These are phyloP conservation scores for Nitzschia sp. DNA, from an alignment of 108 stramenopile genomes.

Conservation along the genomic window DNA sequence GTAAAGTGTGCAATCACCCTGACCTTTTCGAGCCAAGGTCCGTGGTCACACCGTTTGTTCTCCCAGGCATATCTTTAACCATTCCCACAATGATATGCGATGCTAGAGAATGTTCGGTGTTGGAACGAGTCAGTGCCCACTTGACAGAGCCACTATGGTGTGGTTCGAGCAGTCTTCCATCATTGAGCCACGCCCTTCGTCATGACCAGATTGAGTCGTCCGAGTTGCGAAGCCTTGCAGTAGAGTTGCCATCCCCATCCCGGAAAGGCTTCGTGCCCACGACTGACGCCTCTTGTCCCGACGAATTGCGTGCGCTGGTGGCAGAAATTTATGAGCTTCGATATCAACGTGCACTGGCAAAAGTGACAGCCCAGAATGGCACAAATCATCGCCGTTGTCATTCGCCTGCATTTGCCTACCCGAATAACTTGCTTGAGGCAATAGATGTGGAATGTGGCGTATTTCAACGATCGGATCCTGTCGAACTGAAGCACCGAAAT, in stretches of 20 bases:
- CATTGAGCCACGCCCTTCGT: constrained; percentile 35
- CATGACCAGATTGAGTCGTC: constrained; percentile 47
- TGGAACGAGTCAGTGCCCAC: constrained; percentile 44
- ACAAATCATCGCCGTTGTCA: constrained; percentile 60
- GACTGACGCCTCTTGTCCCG: constrained; percentile 27
- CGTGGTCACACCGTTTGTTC: constrained; percentile 86
- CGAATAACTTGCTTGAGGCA: constrained; percentile 31
- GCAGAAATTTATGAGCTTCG: constrained; percentile 32
- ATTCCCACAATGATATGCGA: constrained; percentile 14
- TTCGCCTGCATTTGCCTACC: constrained; percentile 49
- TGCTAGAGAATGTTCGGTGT: neutral
- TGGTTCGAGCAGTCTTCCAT: constrained; percentile 50
- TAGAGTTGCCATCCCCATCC: neutral
- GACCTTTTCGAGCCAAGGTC: constrained; percentile 97
- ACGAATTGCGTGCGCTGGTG: constrained; percentile 44
- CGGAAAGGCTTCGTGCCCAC: neutral
- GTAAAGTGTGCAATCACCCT: constrained; percentile 99
- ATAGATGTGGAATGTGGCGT: constrained; percentile 46
- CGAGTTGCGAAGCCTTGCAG: constrained; percentile 25
- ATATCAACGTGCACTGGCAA: constrained; percentile 27
- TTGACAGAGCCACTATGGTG: constrained; percentile 62
- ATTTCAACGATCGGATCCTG: constrained; percentile 28
- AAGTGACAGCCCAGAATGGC: constrained; percentile 37
- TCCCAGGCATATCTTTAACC: constrained; percentile 56
- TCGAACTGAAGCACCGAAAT: constrained; percentile 33